Base-by-base conservation (phyloP, 805 yeast genomes). In the Crinitomyces ghanaensis region DNA sequence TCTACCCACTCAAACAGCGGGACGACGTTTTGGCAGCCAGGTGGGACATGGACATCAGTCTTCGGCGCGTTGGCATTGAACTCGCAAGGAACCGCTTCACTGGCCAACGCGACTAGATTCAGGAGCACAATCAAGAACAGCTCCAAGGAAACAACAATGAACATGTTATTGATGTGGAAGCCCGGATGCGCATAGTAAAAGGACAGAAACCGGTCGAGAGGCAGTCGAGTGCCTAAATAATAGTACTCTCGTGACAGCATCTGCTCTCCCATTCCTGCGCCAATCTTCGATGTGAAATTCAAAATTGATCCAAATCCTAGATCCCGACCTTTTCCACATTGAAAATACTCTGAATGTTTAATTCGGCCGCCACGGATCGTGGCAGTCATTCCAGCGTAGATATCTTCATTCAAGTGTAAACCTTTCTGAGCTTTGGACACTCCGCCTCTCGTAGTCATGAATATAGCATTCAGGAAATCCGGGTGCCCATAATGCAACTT, bases 231-330 rank as follows among this genome's bases (percentile, higher is more conserved):
- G 2, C 97, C 96, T 39, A 88, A 56, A 56, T 82, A 84, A 54
- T 77, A 88, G 57, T 86, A 84, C 50, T 88, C 97, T 49, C 97
- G 68, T 4, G 95, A 83, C 21, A 88, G 59, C 55, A 86, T 70
- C 55, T 88, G 97, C 53, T 88, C 97, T 6, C 97, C 97, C 97
- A 88, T 88, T 32, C 97, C 97, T 27, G 95, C 91, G 2, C 97
- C 97, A 52, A 88, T 86, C 59, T 88, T 88, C 2, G 95, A 79
- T 0, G 95, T 88, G 62, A 88, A 88, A 51, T 86, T 88, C 45
- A 88, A 63, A 43, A 88, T 85, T 0, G 95, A 82, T 1, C 85
- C 79, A 59, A 88, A 88, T 2, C 97, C 97, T 35, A 88, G 61
- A 61, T 88, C 97, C 54, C 97, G 68, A 0, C 97, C 97, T 54